A percentile compares a stretch with the other conserved stretches of the same genome.
phyloP scores from a whole-genome alignment of 345 rosid genomes.

The Salix koriyanagi region DNA sequence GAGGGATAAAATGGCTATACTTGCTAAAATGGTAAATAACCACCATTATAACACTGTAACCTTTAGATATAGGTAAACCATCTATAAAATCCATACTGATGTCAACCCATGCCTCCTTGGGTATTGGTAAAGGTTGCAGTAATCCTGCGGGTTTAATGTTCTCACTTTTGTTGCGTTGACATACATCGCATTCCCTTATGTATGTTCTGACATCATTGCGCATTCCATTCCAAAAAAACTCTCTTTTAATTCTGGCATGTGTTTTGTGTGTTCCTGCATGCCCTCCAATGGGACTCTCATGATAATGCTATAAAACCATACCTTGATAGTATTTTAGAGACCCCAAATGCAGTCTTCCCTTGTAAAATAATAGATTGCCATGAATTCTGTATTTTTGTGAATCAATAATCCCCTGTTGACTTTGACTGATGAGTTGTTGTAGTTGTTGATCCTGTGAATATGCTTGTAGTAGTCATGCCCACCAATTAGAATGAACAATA shows the following conservation, averaged over 20 bases:
- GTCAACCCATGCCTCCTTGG: not conserved
- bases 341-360: too few species aligned
- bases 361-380: too few species aligned
- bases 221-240: not conserved
- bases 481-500: too few species aligned
- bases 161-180: not conserved
- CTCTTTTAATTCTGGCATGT: not conserved
- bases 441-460: too few species aligned
- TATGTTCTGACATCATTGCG: not conserved
- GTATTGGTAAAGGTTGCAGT: not conserved
- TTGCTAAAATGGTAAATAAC: too few species aligned
- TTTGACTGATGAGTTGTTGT: too few species aligned
- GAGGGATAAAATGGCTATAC: too few species aligned
- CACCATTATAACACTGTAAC: not conserved
- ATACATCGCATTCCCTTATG: not conserved
- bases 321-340: too few species aligned
- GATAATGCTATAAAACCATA: not conserved
- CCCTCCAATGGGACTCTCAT: not conserved
- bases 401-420: too few species aligned
- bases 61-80: not conserved
- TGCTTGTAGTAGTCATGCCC: too few species aligned
- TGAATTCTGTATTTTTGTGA: too few species aligned
- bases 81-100: not conserved
- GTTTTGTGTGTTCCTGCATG: not conserved
- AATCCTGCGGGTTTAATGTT: not conserved